These are phyloP conservation scores for Marchantia polymorpha DNA, from an alignment of 225 moss, liverwort and hornwort genomes.

Conservation along the genomic window DNA sequence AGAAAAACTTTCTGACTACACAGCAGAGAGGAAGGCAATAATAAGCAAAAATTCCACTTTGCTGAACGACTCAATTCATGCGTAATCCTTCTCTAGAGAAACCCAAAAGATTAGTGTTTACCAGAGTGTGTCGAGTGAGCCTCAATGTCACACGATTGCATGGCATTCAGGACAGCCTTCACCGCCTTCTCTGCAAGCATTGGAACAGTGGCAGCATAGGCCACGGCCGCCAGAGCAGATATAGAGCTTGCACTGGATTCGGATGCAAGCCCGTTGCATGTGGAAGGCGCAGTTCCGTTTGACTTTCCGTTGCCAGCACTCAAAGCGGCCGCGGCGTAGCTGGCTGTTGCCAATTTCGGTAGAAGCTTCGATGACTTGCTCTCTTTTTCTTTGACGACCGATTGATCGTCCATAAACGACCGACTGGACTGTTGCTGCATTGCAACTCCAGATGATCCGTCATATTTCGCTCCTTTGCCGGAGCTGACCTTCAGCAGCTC, in stretches of 20 bases:
- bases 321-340: constrained; percentile 19
- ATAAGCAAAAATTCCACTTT: neutral
- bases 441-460: neutral
- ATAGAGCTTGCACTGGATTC: constrained; percentile 19
- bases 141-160: constrained; percentile 26
- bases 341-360: constrained; percentile 9
- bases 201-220: constrained; percentile 22
- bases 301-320: constrained; percentile 11
- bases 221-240: constrained; percentile 19
- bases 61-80: neutral
- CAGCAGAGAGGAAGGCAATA: neutral
- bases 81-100: neutral
- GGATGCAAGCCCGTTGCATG: constrained; percentile 11
- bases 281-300: neutral
- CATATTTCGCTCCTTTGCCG: neutral
- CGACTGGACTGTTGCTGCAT: constrained; percentile 1
- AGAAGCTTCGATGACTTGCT: neutral
- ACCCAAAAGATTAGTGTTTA: neutral
- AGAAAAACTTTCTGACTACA: no score
- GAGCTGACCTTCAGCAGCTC: neutral
- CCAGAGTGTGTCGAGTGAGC: constrained; percentile 22
- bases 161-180: constrained; percentile 18
- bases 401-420: neutral
- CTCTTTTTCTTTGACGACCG: neutral
- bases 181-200: constrained; percentile 23